Percentiles rank a stretch among this genome's conserved stretches.
These are phyloP conservation scores for Vigna radiata DNA, from an alignment of 306 rosid genomes.

Conservation along the genomic window DNA sequence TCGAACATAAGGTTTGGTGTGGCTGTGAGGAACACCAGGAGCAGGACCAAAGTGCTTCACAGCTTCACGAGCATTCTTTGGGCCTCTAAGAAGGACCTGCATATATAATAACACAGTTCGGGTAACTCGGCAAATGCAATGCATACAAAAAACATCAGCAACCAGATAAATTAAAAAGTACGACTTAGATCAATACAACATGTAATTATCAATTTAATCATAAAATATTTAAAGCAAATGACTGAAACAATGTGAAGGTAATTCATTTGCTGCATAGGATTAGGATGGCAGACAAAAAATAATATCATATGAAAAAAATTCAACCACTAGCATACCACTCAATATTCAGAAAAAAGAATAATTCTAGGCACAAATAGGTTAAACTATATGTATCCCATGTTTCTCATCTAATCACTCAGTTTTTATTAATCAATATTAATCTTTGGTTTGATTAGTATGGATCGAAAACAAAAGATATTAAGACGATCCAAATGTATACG, in stretches of 20 bases:
- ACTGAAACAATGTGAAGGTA: neutral
- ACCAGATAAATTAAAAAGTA: neutral
- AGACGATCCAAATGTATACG: neutral
- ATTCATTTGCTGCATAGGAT: neutral
- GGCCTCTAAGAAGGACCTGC: conserved; percentile 85
- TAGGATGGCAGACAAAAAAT: neutral
- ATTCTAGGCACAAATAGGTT: neutral
- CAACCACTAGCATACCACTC: neutral
- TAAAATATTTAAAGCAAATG: neutral
- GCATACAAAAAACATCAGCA: neutral
- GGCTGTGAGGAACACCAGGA: conserved; percentile 93
- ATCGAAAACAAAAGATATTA: neutral
- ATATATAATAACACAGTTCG: neutral
- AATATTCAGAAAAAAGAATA: neutral
- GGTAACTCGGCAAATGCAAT: neutral
- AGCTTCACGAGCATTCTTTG: conserved; percentile 85
- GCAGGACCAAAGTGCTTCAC: conserved; percentile 93
- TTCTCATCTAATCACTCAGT: neutral
- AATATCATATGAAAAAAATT: neutral
- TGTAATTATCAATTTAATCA: neutral
- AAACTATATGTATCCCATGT: neutral
- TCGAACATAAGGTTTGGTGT: conserved; percentile 77
- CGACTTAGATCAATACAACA: neutral
- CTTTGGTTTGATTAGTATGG: neutral
- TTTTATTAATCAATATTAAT: too few species aligned